phyloP scores from a whole-genome alignment of 768 basidiomycete genomes.

The Boletus speciosus region DNA sequence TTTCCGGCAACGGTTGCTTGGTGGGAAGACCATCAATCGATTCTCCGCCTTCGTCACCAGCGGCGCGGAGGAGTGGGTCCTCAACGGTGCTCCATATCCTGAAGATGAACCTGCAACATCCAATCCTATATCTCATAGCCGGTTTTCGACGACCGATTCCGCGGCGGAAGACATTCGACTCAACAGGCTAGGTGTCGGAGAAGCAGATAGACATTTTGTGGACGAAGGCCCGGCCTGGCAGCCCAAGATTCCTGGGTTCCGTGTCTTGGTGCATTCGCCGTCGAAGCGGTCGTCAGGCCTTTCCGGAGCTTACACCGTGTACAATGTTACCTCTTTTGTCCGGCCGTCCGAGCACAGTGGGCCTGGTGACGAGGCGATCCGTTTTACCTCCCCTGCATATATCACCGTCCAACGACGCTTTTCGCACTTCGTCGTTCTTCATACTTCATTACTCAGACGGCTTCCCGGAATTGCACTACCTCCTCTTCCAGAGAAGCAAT shows the following conservation, averaged over 20 bases:
- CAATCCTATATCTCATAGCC: constrained; percentile 22
- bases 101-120: constrained; percentile 29
- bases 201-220: constrained; percentile 68
- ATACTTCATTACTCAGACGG: constrained; percentile 62
- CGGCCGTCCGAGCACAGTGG: constrained; percentile 16
- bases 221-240: constrained; percentile 73
- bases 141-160: constrained; percentile 31
- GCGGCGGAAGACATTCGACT: constrained; percentile 42
- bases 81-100: constrained; percentile 51
- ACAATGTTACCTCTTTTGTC: constrained; percentile 61
- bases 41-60: constrained; percentile 85
- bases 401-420: constrained; percentile 81
- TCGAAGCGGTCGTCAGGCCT: constrained; percentile 66
- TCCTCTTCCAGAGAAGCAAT: constrained; percentile 82
- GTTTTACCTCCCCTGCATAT: constrained; percentile 41
- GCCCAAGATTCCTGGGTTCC: constrained; percentile 67
- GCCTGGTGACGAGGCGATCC: constrained; percentile 15
- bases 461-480: constrained; percentile 78
- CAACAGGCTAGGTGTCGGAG: constrained; percentile 42
- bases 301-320: constrained; percentile 71
- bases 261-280: constrained; percentile 75
- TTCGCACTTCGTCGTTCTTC: constrained; percentile 79
- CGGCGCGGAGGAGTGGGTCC: constrained; percentile 79
- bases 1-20: constrained; percentile 67
- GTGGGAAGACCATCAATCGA: constrained; percentile 77